A percentile compares a stretch with the other conserved stretches of the same genome.
Evolutionary conservation across 208 protist species (phyloP).

Genomic region (Crithidia thermophila): DNA sequence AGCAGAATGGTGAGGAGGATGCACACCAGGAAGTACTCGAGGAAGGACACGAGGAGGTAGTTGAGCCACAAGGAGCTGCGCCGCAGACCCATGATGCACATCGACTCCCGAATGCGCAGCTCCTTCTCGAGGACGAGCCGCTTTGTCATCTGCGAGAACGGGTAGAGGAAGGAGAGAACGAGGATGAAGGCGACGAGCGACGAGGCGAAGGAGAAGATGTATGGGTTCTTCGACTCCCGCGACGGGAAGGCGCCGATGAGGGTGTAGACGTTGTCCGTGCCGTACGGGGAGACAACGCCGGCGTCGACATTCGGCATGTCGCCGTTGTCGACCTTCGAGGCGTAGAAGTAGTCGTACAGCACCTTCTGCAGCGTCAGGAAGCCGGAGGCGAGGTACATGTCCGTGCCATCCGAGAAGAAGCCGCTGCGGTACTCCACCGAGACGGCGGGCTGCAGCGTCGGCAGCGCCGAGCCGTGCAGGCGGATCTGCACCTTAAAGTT

Average conservation of each 20-base stretch:
- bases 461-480: conserved; percentile 60
- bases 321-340: conserved; percentile 14
- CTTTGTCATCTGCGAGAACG: conserved; percentile 51
- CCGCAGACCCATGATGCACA: conserved; percentile 86
- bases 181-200: conserved; percentile 56
- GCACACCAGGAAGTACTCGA: conserved; percentile 50
- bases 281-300: conserved; percentile 15
- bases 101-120: conserved; percentile 70
- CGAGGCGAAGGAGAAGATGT: conserved; percentile 39
- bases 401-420: conserved; percentile 47
- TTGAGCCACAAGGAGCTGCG: conserved; percentile 52
- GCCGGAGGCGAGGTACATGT: conserved; percentile 79
- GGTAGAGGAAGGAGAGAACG: conserved; percentile 57
- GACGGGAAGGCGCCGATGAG: conserved; percentile 34
- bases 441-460: conserved; percentile 32
- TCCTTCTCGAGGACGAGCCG: conserved; percentile 90
- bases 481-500: conserved; percentile 71
- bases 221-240: conserved; percentile 11
- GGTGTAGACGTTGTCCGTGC: conserved; percentile 22
- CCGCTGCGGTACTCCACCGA: conserved; percentile 43
- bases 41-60: conserved; percentile 57
- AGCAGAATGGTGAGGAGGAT: conserved; percentile 61
- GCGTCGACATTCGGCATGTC: conserved; percentile 11
- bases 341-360: conserved; percentile 65
- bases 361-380: conserved; percentile 70